Evolutionary conservation across 495 filamentous ascomycete species (phyloP).

Genomic region (Xylaria nigripes): DNA sequence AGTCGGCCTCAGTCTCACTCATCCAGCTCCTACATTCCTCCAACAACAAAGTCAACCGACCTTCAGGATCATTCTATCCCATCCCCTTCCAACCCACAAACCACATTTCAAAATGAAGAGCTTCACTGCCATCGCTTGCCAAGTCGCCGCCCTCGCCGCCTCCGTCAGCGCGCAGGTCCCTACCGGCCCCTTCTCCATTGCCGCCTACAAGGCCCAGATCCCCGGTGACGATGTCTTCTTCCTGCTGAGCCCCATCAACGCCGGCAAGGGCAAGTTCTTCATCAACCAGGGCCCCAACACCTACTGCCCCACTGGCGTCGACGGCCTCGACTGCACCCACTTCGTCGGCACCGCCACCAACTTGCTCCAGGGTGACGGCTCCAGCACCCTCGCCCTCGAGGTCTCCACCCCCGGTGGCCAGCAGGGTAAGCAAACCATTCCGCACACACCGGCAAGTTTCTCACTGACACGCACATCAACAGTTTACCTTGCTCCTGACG

Average conservation of each 20-base stretch:
- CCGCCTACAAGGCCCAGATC: neutral
- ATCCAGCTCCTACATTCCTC: no score
- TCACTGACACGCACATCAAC: neutral
- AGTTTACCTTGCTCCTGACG: slow-evolving; percentile 22
- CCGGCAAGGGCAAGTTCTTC: slow-evolving; percentile 24
- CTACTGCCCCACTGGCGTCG: slow-evolving; percentile 17
- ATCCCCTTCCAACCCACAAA: neutral
- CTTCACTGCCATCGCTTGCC: neutral
- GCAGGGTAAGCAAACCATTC: slow-evolving; percentile 23
- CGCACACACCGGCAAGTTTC: no score
- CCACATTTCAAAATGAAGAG: neutral
- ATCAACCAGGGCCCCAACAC: slow-evolving; percentile 16
- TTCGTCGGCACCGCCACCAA: slow-evolving; percentile 17
- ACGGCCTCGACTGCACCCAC: slow-evolving; percentile 14
- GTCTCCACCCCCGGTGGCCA: slow-evolving; percentile 24
- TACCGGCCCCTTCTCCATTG: neutral
- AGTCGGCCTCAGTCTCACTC: no score
- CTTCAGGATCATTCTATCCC: neutral
- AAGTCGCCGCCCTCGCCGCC: neutral
- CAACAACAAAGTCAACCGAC: neutral
- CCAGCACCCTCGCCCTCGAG: slow-evolving; percentile 12
- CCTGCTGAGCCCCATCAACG: slow-evolving; percentile 15
- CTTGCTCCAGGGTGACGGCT: slow-evolving; percentile 14
- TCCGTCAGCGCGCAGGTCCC: neutral
- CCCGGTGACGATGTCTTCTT: slow-evolving; percentile 2